Evolutionary conservation across 78 protist species (phyloP).

Genomic region (Dictyostelium purpureum): DNA sequence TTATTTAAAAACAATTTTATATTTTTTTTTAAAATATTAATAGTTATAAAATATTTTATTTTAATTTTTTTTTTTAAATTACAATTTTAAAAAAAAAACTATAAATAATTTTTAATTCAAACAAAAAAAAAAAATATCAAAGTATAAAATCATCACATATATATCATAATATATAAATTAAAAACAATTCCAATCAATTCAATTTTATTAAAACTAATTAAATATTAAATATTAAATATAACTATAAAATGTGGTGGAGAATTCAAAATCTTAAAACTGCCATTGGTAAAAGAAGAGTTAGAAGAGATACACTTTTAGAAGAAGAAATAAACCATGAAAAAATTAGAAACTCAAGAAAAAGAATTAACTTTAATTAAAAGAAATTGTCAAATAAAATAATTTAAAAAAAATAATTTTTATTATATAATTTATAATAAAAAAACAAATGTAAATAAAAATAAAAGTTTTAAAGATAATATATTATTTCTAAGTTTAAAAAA

Average conservation of each 20-base stretch:
- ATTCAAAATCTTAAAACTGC: neutral
- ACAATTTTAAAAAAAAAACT: neutral
- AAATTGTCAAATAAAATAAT: neutral
- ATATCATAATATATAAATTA: neutral
- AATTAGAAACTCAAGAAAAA: neutral
- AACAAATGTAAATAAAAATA: too few relatives aligned
- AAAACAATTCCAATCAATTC: too few relatives aligned
- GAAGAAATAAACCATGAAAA: neutral
- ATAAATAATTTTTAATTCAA: neutral
- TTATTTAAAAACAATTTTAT: too few relatives aligned
- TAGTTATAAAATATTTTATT: too few relatives aligned
- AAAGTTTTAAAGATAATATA: too few relatives aligned
- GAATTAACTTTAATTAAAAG: neutral
- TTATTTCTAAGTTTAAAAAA: too few relatives aligned
- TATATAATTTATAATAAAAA: too few relatives aligned
- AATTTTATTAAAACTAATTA: too few relatives aligned
- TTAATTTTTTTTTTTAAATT: neutral
- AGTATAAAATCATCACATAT: neutral
- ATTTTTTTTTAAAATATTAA: too few relatives aligned
- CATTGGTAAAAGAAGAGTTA: neutral
- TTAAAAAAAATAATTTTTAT: neutral
- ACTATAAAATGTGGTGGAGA: constrained; percentile 21
- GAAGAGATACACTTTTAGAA: neutral
- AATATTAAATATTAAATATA: too few relatives aligned
- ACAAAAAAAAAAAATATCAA: neutral